A percentile compares a stretch with the other conserved stretches of the same genome.
Evolutionary conservation across 2,329 filamentous ascomycete species (phyloP).

Genomic region (Mariannaea elegans): DNA sequence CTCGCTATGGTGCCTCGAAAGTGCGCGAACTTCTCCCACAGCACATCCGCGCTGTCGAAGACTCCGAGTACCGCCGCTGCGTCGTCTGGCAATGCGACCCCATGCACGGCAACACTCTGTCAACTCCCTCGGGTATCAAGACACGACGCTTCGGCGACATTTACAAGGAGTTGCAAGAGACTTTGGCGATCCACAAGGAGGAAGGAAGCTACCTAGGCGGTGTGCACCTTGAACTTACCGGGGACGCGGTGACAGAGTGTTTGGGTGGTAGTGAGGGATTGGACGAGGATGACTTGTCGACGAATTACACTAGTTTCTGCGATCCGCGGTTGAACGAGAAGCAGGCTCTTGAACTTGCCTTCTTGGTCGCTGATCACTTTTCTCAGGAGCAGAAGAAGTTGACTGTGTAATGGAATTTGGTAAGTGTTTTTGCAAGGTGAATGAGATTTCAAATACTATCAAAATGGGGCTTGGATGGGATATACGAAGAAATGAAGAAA

Average conservation of each 20-base stretch:
- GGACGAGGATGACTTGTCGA: constrained; percentile 85
- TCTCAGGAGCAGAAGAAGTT: constrained; percentile 46
- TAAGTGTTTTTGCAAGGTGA: too few species aligned
- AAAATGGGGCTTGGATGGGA: too few species aligned
- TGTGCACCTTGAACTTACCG: constrained; percentile 93
- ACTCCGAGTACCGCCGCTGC: constrained; percentile 69
- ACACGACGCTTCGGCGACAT: constrained; percentile 92
- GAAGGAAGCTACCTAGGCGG: constrained; percentile 89
- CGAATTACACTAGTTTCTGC: constrained; percentile 96
- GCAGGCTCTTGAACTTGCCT: constrained; percentile 93
- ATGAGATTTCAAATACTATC: too few species aligned
- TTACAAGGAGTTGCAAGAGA: constrained; percentile 84
- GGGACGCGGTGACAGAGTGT: constrained; percentile 96
- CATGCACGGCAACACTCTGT: constrained; percentile 88
- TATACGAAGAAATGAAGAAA: not conserved
- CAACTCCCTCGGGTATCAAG: constrained; percentile 82
- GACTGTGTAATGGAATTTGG: constrained; percentile 1
- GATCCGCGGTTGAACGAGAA: constrained; percentile 97
- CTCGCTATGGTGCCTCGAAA: constrained; percentile 85
- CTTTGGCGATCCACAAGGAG: constrained; percentile 84
- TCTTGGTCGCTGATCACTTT: constrained; percentile 87
- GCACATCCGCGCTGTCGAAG: constrained; percentile 90
- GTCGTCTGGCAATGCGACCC: constrained; percentile 99
- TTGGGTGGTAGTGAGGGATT: constrained; percentile 88
- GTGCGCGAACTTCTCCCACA: constrained; percentile 79